Conservation (phyloP, 441 rosid genomes). For the Melastoma candidum region DNA sequence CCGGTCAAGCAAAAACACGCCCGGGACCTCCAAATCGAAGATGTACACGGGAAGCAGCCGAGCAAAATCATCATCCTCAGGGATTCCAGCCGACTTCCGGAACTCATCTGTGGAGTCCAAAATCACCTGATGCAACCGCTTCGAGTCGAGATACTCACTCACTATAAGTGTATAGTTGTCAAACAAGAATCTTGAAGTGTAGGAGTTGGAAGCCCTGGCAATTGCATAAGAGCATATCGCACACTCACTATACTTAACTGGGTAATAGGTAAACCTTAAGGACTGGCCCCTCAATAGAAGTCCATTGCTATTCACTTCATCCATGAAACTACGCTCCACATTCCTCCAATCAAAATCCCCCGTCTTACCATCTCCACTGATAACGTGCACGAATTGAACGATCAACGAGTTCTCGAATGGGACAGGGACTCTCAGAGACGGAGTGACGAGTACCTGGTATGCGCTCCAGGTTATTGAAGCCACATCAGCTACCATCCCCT, state of each 20-base stretch:
- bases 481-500: slow-evolving; percentile 61
- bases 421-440: slow-evolving; percentile 81
- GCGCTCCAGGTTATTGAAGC: slow-evolving; percentile 79
- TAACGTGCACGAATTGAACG: slow-evolving; percentile 69
- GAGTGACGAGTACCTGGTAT: slow-evolving; percentile 85
- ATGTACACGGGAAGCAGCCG: slow-evolving; percentile 86
- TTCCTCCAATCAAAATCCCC: slow-evolving; percentile 62
- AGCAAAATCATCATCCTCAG: slow-evolving; percentile 54
- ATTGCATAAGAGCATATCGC: slow-evolving; percentile 74
- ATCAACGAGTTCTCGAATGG: slow-evolving; percentile 66
- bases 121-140: slow-evolving; percentile 75
- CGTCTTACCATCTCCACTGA: slow-evolving; percentile 38
- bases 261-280: slow-evolving; percentile 45
- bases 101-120: slow-evolving; percentile 75
- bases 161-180: slow-evolving; percentile 90
- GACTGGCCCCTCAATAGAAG: slow-evolving; percentile 69
- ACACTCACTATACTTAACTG: slow-evolving; percentile 53
- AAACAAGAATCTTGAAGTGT: slow-evolving; percentile 88
- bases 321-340: slow-evolving; percentile 56
- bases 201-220: slow-evolving; percentile 69
- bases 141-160: slow-evolving; percentile 93
- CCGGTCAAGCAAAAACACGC: slow-evolving; percentile 66
- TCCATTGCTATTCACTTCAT: slow-evolving; percentile 53
- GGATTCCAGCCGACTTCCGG: slow-evolving; percentile 56
- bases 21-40: slow-evolving; percentile 70